Evolutionary conservation across 805 yeast species (phyloP), one percentile per base, ranked within the genome.

Genomic region (Debaryomyces tyrocola): DNA sequence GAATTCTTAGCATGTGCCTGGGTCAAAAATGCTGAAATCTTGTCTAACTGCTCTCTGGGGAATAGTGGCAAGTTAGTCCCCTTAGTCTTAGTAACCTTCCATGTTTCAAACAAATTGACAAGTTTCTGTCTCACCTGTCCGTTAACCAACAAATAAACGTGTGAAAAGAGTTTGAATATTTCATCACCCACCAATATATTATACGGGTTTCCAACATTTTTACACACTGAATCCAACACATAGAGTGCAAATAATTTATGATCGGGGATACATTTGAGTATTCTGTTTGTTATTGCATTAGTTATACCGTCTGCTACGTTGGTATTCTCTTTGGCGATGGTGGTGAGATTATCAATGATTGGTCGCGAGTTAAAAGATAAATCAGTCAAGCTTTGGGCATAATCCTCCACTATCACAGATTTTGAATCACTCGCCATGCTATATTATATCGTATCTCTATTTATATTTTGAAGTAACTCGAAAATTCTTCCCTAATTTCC

Each of bases 281-380:
- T 83, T 63, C 96, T 79, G 43, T 75, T 75, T 54, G 85, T 89
- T 45, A 94, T 80, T 12, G 90, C 88, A 44, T 80, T 79, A 14
- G 87, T 80, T 37, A 94, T 87, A 41, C 84, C 87, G 44, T 81
- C 80, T 7, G 97, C 97, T 45, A 79, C 82, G 38, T 79, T 78
- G 17, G 82, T 77, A 62, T 90, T 89, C 60, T 94, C 98, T 55
- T 82, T 87, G 2, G 99, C 98, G 44, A 90, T 79, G 35, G 80
- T 76, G 7, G 98, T 94, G 57, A 91, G 75, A 37, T 83, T 86
- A 34, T 87, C 85, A 49, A 94, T 94, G 45, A 91, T 87, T 9
- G 97, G 97, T 48, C 90, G 77, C 6, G 97, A 89, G 64, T 90
- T 91, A 69, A 86, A 85, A 4, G 96, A 89, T 49, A 94, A 74